Percentiles rank a stretch among this genome's conserved stretches.
These are phyloP conservation scores for Trichoderma koningiopsis DNA, from an alignment of 2,329 filamentous ascomycete genomes.

Conservation along the genomic window DNA sequence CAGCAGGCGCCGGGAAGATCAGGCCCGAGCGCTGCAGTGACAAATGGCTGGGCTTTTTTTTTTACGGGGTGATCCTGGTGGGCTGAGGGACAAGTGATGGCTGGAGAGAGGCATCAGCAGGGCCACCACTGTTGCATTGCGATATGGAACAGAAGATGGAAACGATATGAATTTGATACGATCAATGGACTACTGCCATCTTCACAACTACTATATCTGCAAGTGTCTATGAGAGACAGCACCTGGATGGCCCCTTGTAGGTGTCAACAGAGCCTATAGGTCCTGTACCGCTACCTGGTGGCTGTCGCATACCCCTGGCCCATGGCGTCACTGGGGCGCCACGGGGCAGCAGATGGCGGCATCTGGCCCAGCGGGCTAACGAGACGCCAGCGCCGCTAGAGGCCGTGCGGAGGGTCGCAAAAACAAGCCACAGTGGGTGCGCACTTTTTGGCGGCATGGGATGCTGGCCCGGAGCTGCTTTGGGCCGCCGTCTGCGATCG, in stretches of 20 bases:
- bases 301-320: constrained; percentile 28
- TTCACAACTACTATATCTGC: not conserved
- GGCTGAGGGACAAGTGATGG: not conserved
- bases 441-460: not conserved
- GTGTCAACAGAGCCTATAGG: not conserved
- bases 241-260: not conserved
- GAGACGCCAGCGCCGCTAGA: not conserved
- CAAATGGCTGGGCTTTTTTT: not conserved
- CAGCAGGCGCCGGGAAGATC: constrained; percentile 11
- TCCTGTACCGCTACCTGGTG: not conserved
- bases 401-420: constrained; percentile 13
- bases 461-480: not conserved
- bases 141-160: not conserved
- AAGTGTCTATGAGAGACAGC: not conserved
- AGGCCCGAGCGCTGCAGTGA: constrained; percentile 17
- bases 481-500: constrained; percentile 12
- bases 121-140: not conserved
- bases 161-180: not conserved
- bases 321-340: constrained; percentile 32
- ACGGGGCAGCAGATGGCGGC: constrained; percentile 23
- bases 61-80: not conserved
- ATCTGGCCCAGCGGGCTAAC: constrained; percentile 11
- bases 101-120: not conserved
- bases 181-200: not conserved
- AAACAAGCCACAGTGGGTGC: constrained; percentile 1